Evolutionary conservation across 192 early-diverging fungal species (phyloP).

Genomic region (Nowakowskiella sp.): DNA sequence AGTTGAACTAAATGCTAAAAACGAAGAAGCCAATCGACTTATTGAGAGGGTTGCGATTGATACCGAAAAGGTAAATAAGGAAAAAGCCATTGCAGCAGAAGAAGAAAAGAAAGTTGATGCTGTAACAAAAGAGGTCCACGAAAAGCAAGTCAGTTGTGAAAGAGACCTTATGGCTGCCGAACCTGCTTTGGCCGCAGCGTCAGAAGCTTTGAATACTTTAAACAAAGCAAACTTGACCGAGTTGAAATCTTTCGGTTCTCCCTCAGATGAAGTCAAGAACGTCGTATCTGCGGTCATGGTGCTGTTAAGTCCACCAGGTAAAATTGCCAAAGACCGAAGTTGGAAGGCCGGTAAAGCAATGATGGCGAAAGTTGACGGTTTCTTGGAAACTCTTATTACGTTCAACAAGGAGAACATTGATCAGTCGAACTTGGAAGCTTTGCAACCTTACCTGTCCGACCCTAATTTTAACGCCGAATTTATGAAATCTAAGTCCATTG

Average conservation of each 20-base stretch:
- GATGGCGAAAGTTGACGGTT: conserved; percentile 64
- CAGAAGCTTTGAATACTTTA: conserved; percentile 49
- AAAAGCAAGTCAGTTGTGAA: conserved; percentile 50
- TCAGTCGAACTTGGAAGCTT: conserved; percentile 48
- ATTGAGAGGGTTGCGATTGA: conserved; percentile 57
- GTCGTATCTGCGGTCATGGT: conserved; percentile 55
- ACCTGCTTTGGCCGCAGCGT: conserved; percentile 52
- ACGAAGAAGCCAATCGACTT: conserved; percentile 52
- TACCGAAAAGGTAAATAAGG: conserved; percentile 58
- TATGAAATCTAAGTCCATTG: conserved; percentile 56
- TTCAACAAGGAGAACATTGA: conserved; percentile 63
- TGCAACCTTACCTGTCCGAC: conserved; percentile 50
- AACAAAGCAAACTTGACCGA: conserved; percentile 65
- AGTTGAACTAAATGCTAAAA: conserved; percentile 57
- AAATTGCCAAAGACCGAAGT: conserved; percentile 55
- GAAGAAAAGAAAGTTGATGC: conserved; percentile 56
- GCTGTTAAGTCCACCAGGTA: conserved; percentile 49
- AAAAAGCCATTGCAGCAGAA: conserved; percentile 58
- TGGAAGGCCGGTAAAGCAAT: conserved; percentile 63
- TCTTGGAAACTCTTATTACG: conserved; percentile 48
- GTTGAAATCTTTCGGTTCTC: conserved; percentile 60
- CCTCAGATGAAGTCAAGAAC: conserved; percentile 53
- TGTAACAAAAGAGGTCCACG: conserved; percentile 52
- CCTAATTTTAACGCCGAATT: conserved; percentile 61
- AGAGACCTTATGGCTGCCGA: conserved; percentile 54